Base-by-base conservation (phyloP, 768 basidiomycete genomes). In the Naematelia encephala region DNA sequence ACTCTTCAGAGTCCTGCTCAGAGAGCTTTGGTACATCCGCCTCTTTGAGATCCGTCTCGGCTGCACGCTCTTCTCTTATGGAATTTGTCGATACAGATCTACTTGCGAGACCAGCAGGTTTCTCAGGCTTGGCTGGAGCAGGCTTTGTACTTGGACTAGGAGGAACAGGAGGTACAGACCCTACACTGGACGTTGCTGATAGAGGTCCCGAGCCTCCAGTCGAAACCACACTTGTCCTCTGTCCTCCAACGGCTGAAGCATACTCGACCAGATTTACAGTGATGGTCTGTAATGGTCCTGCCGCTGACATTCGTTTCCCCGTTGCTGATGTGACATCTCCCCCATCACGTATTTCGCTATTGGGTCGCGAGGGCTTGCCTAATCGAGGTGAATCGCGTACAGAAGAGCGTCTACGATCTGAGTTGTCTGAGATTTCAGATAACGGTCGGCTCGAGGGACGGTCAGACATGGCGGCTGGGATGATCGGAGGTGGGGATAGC, bases 251-350 rank as follows among this genome's bases (percentile, higher is more conserved):
- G 13, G 44, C 55, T 10, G 60, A 44, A 23, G 65, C 70, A 57
- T 72, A 72, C 11, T 72, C 70, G 25, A 63, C 59, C 44, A 72
- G 56, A 47, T 72, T 72, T n/a, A 72, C 51, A 0, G 70, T 67
- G 51, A 72, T 63, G 16, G 65, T 69, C 39, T 66, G 64, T 30
- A 69, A 28, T 19, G 54, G 60, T n/a, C 39, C 22, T 25, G 47
- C 48, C 16, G 51, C 22, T 0, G 62, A 58, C 16, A 52, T 23
- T 11, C 49, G 43, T 34, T 51, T 57, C 19, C 27, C 43, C 3
- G 51, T 19, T 5, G 46, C 45, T 25, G 50, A 21, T 5, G 50
- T 12, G 8, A 26, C 16, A 5, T 26, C 19, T 22, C 29, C 26
- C 23, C 59, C 61, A 23, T 68, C 68, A 29, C 46, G 46, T 25